Evolutionary conservation across 164 flowering plant species (phyloP).

Genomic region (Stephania yunnanensis): DNA sequence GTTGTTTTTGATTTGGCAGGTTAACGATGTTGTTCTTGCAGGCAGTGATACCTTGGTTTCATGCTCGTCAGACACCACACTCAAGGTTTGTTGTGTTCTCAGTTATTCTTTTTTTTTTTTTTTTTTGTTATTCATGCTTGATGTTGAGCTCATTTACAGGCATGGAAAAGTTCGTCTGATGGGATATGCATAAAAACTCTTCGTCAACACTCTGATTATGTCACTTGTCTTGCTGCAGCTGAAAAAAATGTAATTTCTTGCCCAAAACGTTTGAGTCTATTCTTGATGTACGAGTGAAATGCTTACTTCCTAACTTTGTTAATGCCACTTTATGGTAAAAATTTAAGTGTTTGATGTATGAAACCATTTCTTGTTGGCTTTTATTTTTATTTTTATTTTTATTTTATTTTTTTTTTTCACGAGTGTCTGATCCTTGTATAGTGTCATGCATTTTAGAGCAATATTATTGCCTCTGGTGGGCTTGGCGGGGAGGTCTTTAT

Average conservation of each 20-base stretch:
- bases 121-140: constrained; percentile 9
- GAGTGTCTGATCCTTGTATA: constrained; percentile 54
- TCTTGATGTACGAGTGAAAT: constrained; percentile 17
- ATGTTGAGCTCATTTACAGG: constrained; percentile 32
- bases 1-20: constrained; percentile 45
- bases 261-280: constrained; percentile 11
- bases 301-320: constrained; percentile 6
- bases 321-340: background rate
- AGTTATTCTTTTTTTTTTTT: background rate
- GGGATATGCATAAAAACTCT: constrained; percentile 78
- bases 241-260: constrained; percentile 72
- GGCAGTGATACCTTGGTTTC: constrained; percentile 80
- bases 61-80: constrained; percentile 90
- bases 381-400: background rate
- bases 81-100: constrained; percentile 52
- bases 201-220: constrained; percentile 91
- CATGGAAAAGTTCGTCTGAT: constrained; percentile 84
- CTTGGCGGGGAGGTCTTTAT: constrained; percentile 98
- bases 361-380: background rate
- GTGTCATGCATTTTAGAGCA: constrained; percentile 85
- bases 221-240: constrained; percentile 88
- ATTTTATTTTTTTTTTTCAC: background rate
- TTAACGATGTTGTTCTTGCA: constrained; percentile 81
- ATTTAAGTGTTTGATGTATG: constrained; percentile 1
- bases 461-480: constrained; percentile 93